phyloP scores from a whole-genome alignment of 2,329 filamentous ascomycete genomes.

The Colletotrichum paranaense region DNA sequence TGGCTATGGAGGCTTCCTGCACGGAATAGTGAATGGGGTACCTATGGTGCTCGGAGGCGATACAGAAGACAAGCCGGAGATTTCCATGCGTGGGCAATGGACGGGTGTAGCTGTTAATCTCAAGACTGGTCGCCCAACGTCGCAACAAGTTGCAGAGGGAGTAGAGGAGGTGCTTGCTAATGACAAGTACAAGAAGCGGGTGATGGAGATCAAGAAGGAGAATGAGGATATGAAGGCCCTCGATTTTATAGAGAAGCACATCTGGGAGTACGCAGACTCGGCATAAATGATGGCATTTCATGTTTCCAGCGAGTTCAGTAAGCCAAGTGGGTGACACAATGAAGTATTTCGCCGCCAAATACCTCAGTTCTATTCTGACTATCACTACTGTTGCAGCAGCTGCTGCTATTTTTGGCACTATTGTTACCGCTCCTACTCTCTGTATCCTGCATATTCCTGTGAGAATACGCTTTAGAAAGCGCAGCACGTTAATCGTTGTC shows the following conservation, averaged over 20 bases:
- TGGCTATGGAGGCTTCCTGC: constrained; percentile 60
- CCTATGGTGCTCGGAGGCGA: constrained; percentile 59
- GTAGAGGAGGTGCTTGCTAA: constrained; percentile 47
- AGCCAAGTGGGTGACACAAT: too few species aligned
- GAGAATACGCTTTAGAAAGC: too few species aligned
- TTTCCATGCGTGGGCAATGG: constrained; percentile 52
- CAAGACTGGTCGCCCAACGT: constrained; percentile 45
- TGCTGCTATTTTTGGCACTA: too few species aligned
- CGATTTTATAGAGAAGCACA: constrained; percentile 27
- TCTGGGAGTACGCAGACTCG: constrained; percentile 31
- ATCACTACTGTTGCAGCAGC: too few species aligned
- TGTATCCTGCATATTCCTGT: too few species aligned
- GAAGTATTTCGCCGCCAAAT: too few species aligned
- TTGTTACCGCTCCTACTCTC: too few species aligned
- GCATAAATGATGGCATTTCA: not conserved
- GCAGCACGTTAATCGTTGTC: too few species aligned
- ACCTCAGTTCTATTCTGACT: too few species aligned
- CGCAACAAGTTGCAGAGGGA: constrained; percentile 42
- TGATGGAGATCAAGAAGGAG: constrained; percentile 44
- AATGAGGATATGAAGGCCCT: constrained; percentile 44
- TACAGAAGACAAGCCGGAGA: constrained; percentile 55
- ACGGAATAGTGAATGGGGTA: constrained; percentile 56
- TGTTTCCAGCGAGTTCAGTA: not conserved
- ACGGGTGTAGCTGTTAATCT: constrained; percentile 59
- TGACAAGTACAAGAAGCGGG: constrained; percentile 44